Base-by-base conservation (phyloP, 257 asterid species). In the Penstemon eatonii region DNA sequence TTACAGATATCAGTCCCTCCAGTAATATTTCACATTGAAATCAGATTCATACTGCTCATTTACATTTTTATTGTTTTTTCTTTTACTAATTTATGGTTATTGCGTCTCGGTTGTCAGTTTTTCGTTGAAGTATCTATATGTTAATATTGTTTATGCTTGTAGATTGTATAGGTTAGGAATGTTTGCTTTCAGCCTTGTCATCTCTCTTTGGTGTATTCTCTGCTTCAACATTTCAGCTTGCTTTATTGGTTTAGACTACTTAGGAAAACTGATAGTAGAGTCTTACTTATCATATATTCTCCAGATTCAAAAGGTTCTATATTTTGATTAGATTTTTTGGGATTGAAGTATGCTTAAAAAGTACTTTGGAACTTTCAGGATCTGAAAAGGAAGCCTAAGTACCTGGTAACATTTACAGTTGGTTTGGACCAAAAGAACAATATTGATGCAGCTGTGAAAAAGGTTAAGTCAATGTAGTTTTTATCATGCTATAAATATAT, bases 351-450 rank as follows among this genome's bases (percentile, higher is more conserved):
- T 63, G 66, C 81, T 69, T 63, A 3, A 68, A 50, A 56, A 52
- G 43, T 57, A 36, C 49, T 76, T 46, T 73, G 76, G 56, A 69
- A 79, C 66, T 77, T 83, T 70, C 90, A 94, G 99, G 99, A 94
- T 87, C 76, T 94, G 80, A 94, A 82, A 81, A 80, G 12, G 80
- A 94, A 87, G 82, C 98, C 98, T 0, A 91, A 84, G 86, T 94
- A 94, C 82, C 77, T 94, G 75, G 96, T 91, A 43, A 86, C 96
- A 15, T 89, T 94, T 78, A 94, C 99, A 43, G 99, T 94, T 72
- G 99, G 99, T 66, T 77, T 78, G 85, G 84, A 84, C 40, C 98
- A 94, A 76, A 91, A 67, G 85, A 66, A 82, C 56, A 83, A 84
- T 75, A 84, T 94, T 54, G 77, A 94, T 73, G 85, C 85, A 78